Evolutionary conservation across 192 early-diverging fungal species (phyloP).

Genomic region (Thoreauomyces humboldtii): DNA sequence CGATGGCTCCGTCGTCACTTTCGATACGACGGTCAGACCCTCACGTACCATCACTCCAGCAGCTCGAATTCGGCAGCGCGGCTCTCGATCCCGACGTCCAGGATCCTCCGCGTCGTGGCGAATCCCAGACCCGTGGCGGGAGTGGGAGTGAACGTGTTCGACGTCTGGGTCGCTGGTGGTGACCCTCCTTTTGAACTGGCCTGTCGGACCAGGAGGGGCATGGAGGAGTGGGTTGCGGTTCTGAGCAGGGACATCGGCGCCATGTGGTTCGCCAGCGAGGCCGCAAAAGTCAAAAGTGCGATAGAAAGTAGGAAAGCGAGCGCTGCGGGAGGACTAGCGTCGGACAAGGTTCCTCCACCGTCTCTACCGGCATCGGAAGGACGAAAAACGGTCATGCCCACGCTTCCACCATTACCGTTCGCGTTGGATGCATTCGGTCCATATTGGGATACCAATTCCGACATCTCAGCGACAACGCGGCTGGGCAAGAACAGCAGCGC

Average conservation of each 20-base stretch:
- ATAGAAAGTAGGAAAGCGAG: not conserved
- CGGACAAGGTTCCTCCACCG: not conserved
- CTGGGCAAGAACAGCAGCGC: no score
- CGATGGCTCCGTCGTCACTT: constrained; percentile 25
- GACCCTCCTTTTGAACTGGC: constrained; percentile 12
- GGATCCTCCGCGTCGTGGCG: constrained; percentile 12
- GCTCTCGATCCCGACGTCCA: not conserved
- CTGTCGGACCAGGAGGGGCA: not conserved
- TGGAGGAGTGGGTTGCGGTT: constrained; percentile 18
- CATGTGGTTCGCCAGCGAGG: not conserved
- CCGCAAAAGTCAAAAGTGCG: not conserved
- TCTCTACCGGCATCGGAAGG: not conserved
- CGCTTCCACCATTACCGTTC: constrained; percentile 1
- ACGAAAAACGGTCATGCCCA: not conserved
- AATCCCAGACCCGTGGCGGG: not conserved
- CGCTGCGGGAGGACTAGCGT: not conserved
- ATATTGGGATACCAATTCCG: not conserved
- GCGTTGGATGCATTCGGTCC: not conserved
- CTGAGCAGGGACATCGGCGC: constrained; percentile 1
- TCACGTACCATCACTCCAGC: constrained; percentile 18
- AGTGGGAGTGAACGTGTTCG: constrained; percentile 15
- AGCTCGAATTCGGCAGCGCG: not conserved
- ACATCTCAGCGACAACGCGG: no score
- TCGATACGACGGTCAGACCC: not conserved
- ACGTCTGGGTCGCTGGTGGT: not conserved